phyloP scores from a whole-genome alignment of 2,329 filamentous ascomycete genomes.

The Monosporascus cannonballus region DNA sequence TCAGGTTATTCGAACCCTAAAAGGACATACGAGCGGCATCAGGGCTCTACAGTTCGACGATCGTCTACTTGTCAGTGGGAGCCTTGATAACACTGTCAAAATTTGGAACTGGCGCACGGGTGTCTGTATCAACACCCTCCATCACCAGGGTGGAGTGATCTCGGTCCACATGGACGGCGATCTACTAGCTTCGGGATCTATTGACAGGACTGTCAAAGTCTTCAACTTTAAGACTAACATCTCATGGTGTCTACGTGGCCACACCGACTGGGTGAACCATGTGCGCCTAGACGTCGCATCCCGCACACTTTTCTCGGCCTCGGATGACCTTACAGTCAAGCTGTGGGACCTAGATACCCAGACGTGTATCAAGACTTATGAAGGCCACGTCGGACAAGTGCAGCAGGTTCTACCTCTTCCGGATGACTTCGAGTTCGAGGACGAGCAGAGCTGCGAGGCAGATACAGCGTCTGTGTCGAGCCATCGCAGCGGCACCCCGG shows the following conservation, averaged over 20 bases:
- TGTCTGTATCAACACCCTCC: constrained; percentile 74
- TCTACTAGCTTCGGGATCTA: constrained; percentile 80
- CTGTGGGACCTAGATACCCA: constrained; percentile 90
- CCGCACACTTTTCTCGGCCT: constrained; percentile 84
- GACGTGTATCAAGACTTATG: constrained; percentile 68
- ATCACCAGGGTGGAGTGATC: constrained; percentile 77
- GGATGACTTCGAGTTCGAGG: constrained; percentile 83
- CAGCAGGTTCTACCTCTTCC: constrained; percentile 86
- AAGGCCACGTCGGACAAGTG: constrained; percentile 90
- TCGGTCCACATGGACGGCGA: constrained; percentile 81
- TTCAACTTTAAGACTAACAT: constrained; percentile 87
- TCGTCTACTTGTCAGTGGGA: constrained; percentile 82
- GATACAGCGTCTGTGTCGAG: constrained; percentile 50
- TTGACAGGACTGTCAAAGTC: constrained; percentile 84
- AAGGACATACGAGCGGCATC: constrained; percentile 76
- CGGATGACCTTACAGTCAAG: constrained; percentile 85
- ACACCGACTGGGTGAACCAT: constrained; percentile 95
- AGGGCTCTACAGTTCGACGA: constrained; percentile 91
- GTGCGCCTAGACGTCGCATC: constrained; percentile 79
- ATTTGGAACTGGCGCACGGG: constrained; percentile 98
- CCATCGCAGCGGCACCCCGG: constrained; percentile 37
- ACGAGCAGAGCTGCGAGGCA: constrained; percentile 47
- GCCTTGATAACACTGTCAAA: constrained; percentile 79
- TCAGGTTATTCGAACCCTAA: constrained; percentile 76
- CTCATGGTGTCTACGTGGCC: constrained; percentile 73